These are phyloP conservation scores for Hymenochaete sp. DNA, from an alignment of 1,284 basidiomycete genomes.

Conservation along the genomic window DNA sequence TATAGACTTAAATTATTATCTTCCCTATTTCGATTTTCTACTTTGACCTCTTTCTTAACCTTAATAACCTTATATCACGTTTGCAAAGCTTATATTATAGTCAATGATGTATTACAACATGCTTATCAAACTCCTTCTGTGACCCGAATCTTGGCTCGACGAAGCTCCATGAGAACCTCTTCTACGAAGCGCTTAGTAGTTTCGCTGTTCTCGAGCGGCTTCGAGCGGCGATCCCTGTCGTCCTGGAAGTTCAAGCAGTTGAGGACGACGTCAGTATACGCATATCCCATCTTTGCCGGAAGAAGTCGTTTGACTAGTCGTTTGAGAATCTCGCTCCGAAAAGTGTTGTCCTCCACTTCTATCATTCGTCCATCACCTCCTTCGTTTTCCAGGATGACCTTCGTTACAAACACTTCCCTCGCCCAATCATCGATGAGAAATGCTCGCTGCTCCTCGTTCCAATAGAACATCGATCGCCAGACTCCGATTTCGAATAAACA, in stretches of 20 bases:
- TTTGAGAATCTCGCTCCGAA: not conserved
- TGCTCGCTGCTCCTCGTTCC: not conserved
- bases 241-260: constrained; percentile 5
- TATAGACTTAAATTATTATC: no score
- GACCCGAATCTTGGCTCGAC: not conserved
- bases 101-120: no score
- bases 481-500: constrained; percentile 13
- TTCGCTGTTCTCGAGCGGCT: not conserved
- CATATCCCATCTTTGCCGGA: constrained; percentile 6
- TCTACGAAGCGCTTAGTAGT: not conserved
- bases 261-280: constrained; percentile 7
- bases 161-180: not conserved
- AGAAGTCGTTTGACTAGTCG: not conserved
- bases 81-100: no score
- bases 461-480: constrained; percentile 12
- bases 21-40: no score
- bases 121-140: no score
- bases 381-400: not conserved
- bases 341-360: not conserved
- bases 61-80: no score
- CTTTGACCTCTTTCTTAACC: no score
- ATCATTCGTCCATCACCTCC: no score
- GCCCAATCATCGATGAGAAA: not conserved
- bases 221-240: no score
- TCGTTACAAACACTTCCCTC: not conserved